A percentile compares a stretch with the other conserved stretches of the same genome.
These are phyloP conservation scores for Funneliformis mosseae DNA, from an alignment of 192 early-diverging fungal species.

Conservation along the genomic window DNA sequence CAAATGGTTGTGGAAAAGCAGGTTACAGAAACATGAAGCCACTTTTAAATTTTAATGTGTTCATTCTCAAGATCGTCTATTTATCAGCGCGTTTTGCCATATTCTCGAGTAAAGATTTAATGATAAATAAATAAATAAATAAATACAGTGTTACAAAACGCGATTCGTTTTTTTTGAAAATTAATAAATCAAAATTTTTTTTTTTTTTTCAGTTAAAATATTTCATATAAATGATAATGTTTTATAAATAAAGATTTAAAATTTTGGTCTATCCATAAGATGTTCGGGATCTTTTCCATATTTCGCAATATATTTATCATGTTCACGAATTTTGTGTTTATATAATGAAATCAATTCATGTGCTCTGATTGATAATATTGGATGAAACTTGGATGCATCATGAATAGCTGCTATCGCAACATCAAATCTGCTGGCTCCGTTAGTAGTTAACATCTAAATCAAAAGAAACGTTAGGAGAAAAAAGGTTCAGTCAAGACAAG, in stretches of 20 bases:
- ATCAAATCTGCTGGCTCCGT: conserved; percentile 42
- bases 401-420: conserved; percentile 43
- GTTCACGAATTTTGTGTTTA: conserved; percentile 34
- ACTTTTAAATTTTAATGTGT: too few species aligned
- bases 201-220: too few species aligned
- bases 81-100: too few species aligned
- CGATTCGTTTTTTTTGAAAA: too few species aligned
- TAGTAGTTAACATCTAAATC: conserved; percentile 40
- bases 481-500: background rate
- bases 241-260: background rate
- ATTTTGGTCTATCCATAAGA: conserved; percentile 29
- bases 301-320: conserved; percentile 43
- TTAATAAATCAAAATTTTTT: too few species aligned
- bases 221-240: too few species aligned
- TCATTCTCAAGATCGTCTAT: too few species aligned
- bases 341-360: conserved; percentile 38
- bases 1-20: too few species aligned
- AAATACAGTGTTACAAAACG: too few species aligned
- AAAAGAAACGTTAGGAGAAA: background rate
- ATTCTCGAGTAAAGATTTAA: too few species aligned
- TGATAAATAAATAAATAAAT: too few species aligned
- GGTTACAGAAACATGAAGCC: too few species aligned
- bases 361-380: conserved; percentile 30
- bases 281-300: conserved; percentile 40
- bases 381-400: background rate